A percentile compares a stretch with the other conserved stretches of the same genome.
Evolutionary conservation across 345 rosid species (phyloP).

Genomic region (Lepidium didymum): DNA sequence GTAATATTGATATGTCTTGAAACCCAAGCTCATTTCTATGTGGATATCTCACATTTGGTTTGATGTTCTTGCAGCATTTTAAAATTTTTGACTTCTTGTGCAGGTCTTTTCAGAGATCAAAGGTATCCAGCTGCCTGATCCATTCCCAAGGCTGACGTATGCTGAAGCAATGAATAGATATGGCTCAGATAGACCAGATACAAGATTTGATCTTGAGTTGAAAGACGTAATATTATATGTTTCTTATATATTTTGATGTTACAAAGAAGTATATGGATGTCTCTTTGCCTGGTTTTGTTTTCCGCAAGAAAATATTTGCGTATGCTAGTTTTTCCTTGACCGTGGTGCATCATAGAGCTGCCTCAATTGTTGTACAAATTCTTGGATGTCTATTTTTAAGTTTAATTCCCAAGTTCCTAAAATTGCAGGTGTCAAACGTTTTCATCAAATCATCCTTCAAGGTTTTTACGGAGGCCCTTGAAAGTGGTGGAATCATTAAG

Average conservation of each 20-base stretch:
- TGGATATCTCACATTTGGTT: background rate
- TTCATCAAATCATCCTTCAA: constrained; percentile 63
- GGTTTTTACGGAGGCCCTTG: constrained; percentile 66
- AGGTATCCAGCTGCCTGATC: constrained; percentile 70
- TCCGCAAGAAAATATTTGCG: background rate
- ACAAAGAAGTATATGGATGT: background rate
- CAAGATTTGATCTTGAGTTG: constrained; percentile 85
- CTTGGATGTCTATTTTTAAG: background rate
- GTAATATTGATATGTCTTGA: background rate
- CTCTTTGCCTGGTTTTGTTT: constrained; percentile 2
- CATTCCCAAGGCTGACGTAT: constrained; percentile 86
- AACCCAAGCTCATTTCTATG: background rate
- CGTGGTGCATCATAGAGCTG: background rate
- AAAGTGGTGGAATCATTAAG: constrained; percentile 70
- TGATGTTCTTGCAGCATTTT: background rate
- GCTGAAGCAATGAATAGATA: constrained; percentile 80
- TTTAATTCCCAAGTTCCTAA: background rate
- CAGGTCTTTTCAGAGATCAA: constrained; percentile 85
- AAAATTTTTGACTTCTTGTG: constrained; percentile 14
- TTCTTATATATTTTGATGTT: background rate
- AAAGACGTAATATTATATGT: constrained; percentile 58
- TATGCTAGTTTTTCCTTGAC: background rate
- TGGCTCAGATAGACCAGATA: constrained; percentile 95
- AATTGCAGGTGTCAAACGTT: constrained; percentile 75
- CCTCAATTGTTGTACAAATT: background rate